Evolutionary conservation across 2,329 filamentous ascomycete species (phyloP).

Genomic region (Aspergillus aculeatinus): DNA sequence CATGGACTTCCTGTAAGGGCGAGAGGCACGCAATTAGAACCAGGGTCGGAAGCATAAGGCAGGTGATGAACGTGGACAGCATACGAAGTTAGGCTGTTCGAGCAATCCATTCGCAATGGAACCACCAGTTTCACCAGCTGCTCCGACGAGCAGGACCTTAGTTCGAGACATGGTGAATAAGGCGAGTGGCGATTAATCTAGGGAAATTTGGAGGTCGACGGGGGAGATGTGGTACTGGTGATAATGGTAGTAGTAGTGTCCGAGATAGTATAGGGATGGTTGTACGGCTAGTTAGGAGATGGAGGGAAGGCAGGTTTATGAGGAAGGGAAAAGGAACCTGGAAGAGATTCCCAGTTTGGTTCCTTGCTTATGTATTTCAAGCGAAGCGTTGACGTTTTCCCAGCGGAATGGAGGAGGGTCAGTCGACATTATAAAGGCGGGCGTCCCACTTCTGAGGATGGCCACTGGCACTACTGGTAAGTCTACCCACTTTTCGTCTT

Average conservation of each 20-base stretch:
- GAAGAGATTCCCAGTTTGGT: constrained; percentile 1
- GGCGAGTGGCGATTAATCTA: constrained; percentile 8
- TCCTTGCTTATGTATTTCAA: constrained; percentile 9
- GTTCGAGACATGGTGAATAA: constrained; percentile 34
- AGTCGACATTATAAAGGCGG: constrained; percentile 36
- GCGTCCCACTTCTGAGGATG: constrained; percentile 28
- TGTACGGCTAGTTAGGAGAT: background rate
- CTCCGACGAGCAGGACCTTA: constrained; percentile 40
- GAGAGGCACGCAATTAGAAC: constrained; percentile 10
- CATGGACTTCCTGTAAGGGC: constrained; percentile 47
- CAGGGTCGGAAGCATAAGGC: background rate
- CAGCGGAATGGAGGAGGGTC: constrained; percentile 27
- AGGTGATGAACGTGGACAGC: constrained; percentile 5
- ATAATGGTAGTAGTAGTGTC: background rate
- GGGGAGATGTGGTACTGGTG: background rate
- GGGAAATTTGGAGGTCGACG: background rate
- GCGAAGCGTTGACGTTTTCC: constrained; percentile 12
- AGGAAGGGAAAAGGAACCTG: constrained; percentile 1
- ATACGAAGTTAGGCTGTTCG: constrained; percentile 28
- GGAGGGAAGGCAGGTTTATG: background rate
- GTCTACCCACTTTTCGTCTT: constrained; percentile 33
- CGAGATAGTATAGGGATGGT: background rate
- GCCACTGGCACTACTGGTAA: constrained; percentile 14
- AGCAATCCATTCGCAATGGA: constrained; percentile 41
- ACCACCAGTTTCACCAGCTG: constrained; percentile 41